These are phyloP conservation scores for Plasmodium coatneyi DNA, from an alignment of 169 alveolate species.

Conservation along the genomic window DNA sequence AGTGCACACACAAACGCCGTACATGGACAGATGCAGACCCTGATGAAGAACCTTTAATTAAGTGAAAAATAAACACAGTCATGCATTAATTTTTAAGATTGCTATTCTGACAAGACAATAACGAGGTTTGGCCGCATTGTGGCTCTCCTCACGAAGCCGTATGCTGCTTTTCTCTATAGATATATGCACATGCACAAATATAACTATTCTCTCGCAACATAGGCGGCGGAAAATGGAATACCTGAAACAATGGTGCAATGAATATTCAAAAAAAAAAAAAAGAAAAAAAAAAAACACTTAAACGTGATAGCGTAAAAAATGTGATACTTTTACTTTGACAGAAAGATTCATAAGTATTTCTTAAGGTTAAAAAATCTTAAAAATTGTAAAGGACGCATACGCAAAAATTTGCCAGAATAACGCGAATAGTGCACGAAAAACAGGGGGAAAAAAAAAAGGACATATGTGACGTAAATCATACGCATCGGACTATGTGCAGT, in stretches of 20 bases:
- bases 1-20: not conserved
- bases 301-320: not conserved
- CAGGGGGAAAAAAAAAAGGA: not conserved
- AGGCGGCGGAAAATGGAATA: not conserved
- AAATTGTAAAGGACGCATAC: not conserved
- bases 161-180: not conserved
- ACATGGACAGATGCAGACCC: not conserved
- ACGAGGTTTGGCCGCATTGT: not conserved
- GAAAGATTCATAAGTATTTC: not conserved
- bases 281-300: not conserved
- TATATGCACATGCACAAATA: constrained; percentile 11
- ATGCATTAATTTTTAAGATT: constrained; percentile 33
- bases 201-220: constrained; percentile 1
- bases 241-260: not conserved
- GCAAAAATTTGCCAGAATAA: not conserved
- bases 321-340: constrained; percentile 6
- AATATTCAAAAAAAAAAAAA: not conserved
- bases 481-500: not conserved
- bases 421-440: not conserved
- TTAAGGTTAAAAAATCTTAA: constrained; percentile 8
- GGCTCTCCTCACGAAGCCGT: not conserved
- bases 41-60: not conserved
- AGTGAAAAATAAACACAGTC: not conserved
- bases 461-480: not conserved
- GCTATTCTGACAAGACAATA: not conserved